Evolutionary conservation across 2,329 filamentous ascomycete genomes (phyloP).

Genomic region (Ceratocystis cacaofunesta): DNA sequence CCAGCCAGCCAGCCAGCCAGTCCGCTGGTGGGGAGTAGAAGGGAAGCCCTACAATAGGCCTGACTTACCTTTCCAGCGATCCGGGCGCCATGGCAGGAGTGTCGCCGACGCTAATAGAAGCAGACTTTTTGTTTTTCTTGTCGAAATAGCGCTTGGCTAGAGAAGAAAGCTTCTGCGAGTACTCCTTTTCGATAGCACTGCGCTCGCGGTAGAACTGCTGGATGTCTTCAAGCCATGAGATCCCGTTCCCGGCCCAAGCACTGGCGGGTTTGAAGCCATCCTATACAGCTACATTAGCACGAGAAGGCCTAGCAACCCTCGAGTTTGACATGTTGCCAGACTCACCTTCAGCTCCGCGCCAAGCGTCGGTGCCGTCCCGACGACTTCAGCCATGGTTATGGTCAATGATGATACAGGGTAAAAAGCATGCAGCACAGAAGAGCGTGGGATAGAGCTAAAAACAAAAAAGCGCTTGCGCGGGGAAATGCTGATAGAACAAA

Average conservation of each 20-base stretch:
- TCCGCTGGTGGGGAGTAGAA: background rate
- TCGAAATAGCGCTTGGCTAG: slow-evolving; percentile 95
- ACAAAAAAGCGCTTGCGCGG: slow-evolving; percentile 19
- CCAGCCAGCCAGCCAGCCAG: background rate
- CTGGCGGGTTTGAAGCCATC: slow-evolving; percentile 95
- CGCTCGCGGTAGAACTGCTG: slow-evolving; percentile 95
- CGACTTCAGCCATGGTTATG: slow-evolving; percentile 71
- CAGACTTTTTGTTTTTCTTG: slow-evolving; percentile 83
- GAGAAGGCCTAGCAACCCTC: background rate
- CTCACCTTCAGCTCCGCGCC: slow-evolving; percentile 84
- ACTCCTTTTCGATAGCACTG: slow-evolving; percentile 90
- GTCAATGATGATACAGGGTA: slow-evolving; percentile 12
- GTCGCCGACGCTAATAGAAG: slow-evolving; percentile 81
- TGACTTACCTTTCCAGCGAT: slow-evolving; percentile 64
- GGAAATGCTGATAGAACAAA: background rate
- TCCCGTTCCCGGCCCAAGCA: slow-evolving; percentile 77
- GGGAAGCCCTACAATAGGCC: background rate
- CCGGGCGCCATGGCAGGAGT: slow-evolving; percentile 86
- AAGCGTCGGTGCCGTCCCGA: slow-evolving; percentile 73
- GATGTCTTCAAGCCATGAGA: slow-evolving; percentile 90
- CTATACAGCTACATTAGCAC: slow-evolving; percentile 30
- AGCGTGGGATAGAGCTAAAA: background rate
- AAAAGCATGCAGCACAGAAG: slow-evolving; percentile 11
- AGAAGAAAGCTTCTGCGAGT: slow-evolving; percentile 70
- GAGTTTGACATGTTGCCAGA: slow-evolving; percentile 14